phyloP scores from a whole-genome alignment of 2,329 filamentous ascomycete species.

The Aspergillus sp. region DNA sequence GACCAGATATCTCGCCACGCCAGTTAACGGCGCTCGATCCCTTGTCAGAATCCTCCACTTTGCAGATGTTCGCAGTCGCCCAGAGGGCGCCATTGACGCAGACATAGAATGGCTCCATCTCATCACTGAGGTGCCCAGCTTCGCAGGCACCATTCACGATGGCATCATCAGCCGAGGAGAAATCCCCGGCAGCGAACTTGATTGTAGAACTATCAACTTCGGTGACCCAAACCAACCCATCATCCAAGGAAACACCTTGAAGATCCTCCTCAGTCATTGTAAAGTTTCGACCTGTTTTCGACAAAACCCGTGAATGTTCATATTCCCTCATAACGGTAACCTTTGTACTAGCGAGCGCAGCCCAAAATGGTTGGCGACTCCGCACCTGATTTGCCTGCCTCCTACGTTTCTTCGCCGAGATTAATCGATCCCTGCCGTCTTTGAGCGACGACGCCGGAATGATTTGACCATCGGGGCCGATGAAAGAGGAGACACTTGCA shows the following conservation, averaged over 20 bases:
- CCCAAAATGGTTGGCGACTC: slow-evolving; percentile 89
- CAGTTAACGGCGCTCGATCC: slow-evolving; percentile 46
- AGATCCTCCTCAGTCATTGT: slow-evolving; percentile 39
- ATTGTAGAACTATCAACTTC: slow-evolving; percentile 43
- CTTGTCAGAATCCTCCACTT: slow-evolving; percentile 39
- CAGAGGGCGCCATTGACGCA: slow-evolving; percentile 62
- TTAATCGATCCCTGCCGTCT: slow-evolving; percentile 54
- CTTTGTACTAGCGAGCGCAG: slow-evolving; percentile 90
- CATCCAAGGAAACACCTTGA: slow-evolving; percentile 36
- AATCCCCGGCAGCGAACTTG: slow-evolving; percentile 43
- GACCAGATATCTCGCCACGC: slow-evolving; percentile 60
- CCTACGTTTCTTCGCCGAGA: slow-evolving; percentile 72
- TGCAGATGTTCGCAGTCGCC: slow-evolving; percentile 56
- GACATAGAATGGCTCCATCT: slow-evolving; percentile 58
- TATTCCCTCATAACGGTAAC: slow-evolving; percentile 92
- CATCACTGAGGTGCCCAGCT: slow-evolving; percentile 20
- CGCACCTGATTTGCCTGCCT: slow-evolving; percentile 89
- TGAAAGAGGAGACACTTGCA: slow-evolving; percentile 36
- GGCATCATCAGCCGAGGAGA: slow-evolving; percentile 28
- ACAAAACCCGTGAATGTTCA: slow-evolving; percentile 62
- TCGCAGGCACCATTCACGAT: slow-evolving; percentile 24
- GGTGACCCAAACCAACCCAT: slow-evolving; percentile 44
- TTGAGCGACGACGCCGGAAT: slow-evolving; percentile 49
- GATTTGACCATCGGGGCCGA: slow-evolving; percentile 41
- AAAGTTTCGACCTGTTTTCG: slow-evolving; percentile 33